Evolutionary conservation across 371 early-diverging fungal species (phyloP).

Genomic region (Catenaria anguillulae): DNA sequence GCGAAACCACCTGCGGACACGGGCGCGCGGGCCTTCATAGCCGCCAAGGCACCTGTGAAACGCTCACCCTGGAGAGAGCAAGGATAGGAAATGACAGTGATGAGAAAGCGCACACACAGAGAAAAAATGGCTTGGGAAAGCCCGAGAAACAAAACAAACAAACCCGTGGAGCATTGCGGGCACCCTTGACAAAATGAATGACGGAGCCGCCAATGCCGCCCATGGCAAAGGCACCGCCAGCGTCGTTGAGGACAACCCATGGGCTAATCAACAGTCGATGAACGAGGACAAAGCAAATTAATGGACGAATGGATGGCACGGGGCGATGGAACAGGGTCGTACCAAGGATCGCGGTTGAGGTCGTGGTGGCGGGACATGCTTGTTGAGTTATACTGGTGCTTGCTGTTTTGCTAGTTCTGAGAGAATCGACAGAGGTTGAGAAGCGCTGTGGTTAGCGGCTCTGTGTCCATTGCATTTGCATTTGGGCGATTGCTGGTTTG

Average conservation of each 20-base stretch:
- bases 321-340: too few species aligned
- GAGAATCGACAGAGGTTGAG: too few species aligned
- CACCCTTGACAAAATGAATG: constrained; percentile 93
- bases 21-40: constrained; percentile 88
- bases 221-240: constrained; percentile 93
- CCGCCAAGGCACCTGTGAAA: constrained; percentile 62
- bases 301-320: not conserved
- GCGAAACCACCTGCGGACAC: constrained; percentile 94
- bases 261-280: too few species aligned
- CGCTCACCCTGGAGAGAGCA: constrained; percentile 89
- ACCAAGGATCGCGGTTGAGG: constrained; percentile 27
- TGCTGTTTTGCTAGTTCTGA: too few species aligned
- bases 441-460: too few species aligned
- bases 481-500: too few species aligned
- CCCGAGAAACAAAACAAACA: not conserved
- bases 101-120: not conserved
- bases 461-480: too few species aligned
- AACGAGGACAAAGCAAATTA: too few species aligned
- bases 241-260: constrained; percentile 89
- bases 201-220: constrained; percentile 91
- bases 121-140: too few species aligned
- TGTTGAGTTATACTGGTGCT: too few species aligned
- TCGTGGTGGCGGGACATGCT: constrained; percentile 13
- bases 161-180: constrained; percentile 87
- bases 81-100: too few species aligned